Conservation (phyloP, 805 yeast genomes). For the Hanseniaspora lindneri region DNA sequence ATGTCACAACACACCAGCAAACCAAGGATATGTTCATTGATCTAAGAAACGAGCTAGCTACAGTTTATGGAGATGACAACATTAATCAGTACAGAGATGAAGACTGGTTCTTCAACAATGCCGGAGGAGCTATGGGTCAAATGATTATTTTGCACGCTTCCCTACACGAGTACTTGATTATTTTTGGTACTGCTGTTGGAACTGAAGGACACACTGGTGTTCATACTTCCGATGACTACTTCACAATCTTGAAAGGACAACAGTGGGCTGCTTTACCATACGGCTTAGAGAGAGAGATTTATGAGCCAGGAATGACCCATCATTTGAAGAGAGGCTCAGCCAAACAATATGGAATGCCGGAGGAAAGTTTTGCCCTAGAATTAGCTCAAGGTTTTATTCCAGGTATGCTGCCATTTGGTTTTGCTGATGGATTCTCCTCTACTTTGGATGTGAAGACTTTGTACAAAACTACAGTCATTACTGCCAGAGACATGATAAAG, state of each 20-base stretch:
- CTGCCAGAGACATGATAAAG: conserved; percentile 66
- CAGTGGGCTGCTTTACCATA: conserved; percentile 63
- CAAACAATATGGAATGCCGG: conserved; percentile 79
- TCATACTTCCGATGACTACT: conserved; percentile 95
- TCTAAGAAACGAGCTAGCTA: conserved; percentile 46
- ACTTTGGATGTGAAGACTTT: conserved; percentile 70
- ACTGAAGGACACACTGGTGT: conserved; percentile 95
- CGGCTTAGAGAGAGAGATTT: conserved; percentile 54
- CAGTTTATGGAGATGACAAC: conserved; percentile 56
- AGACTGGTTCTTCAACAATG: conserved; percentile 94
- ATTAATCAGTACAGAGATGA: conserved; percentile 61
- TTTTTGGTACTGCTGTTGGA: conserved; percentile 88
- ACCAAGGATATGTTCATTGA: conserved; percentile 53
- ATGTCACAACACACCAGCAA: conserved; percentile 37
- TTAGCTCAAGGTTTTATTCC: conserved; percentile 99
- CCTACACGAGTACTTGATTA: conserved; percentile 77
- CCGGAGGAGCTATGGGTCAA: conserved; percentile 97
- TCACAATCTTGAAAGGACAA: conserved; percentile 73
- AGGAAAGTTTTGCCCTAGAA: conserved; percentile 78
- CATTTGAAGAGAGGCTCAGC: conserved; percentile 59
- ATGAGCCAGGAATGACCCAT: conserved; percentile 77
- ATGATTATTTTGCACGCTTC: conserved; percentile 95
- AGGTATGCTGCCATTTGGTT: conserved; percentile 92
- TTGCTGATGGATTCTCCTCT: conserved; percentile 63
- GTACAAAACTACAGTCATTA: conserved; percentile 53